These are phyloP conservation scores for Castanospermum australe DNA, from an alignment of 306 rosid species.

Conservation along the genomic window DNA sequence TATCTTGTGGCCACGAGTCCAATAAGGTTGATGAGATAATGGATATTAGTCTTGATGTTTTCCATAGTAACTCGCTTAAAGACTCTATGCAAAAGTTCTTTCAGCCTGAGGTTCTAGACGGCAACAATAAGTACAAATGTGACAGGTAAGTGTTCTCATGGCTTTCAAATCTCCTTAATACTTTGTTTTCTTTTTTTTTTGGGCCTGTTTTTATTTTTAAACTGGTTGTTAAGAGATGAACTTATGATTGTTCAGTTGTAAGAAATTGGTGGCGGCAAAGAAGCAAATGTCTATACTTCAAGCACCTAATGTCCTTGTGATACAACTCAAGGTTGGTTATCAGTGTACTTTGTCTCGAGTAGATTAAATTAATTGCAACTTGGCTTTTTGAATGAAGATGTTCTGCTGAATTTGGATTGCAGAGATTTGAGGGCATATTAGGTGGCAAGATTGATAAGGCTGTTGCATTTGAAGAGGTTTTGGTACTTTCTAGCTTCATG, in stretches of 20 bases:
- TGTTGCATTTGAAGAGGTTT: constrained; percentile 84
- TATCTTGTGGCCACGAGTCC: constrained; percentile 86
- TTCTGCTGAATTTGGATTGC: constrained; percentile 44
- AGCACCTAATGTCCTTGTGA: constrained; percentile 91
- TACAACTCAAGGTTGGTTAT: constrained; percentile 85
- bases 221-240: not conserved
- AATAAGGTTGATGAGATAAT: constrained; percentile 98
- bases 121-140: constrained; percentile 91
- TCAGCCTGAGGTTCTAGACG: constrained; percentile 92
- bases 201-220: not conserved
- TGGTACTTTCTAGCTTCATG: constrained; percentile 94
- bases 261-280: constrained; percentile 86
- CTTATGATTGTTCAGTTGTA: constrained; percentile 61
- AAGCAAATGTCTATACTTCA: constrained; percentile 93
- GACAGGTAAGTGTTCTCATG: constrained; percentile 60
- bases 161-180: not conserved
- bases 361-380: constrained; percentile 1
- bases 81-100: constrained; percentile 88
- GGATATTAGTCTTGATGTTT: constrained; percentile 98
- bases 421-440: constrained; percentile 93
- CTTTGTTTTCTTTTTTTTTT: not conserved
- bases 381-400: constrained; percentile 22
- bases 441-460: constrained; percentile 94
- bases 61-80: constrained; percentile 85
- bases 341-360: not conserved